phyloP scores from a whole-genome alignment of 225 moss, liverwort and hornwort species.

The Sphagnum tenellum region DNA sequence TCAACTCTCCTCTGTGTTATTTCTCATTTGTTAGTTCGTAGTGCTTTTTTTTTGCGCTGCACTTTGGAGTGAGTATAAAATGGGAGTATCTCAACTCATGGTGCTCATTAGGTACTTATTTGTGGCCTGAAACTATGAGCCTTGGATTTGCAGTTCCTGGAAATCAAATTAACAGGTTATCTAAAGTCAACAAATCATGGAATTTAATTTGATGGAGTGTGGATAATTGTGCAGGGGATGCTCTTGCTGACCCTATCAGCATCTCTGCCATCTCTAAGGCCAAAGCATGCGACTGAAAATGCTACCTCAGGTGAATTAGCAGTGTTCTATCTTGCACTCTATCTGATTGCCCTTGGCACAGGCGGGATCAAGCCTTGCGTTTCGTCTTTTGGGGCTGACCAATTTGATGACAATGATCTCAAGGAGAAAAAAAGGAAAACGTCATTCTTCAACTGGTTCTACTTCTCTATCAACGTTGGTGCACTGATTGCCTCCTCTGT shows the following conservation, averaged over 20 bases:
- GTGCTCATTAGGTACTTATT: no score
- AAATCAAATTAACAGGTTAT: no score
- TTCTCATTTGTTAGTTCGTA: not conserved
- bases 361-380: slow-evolving; percentile 98
- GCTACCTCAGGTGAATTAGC: slow-evolving; percentile 40
- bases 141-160: no score
- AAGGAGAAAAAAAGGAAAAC: slow-evolving; percentile 53
- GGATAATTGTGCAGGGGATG: slow-evolving; percentile 62
- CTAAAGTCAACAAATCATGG: no score
- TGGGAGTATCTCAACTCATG: no score
- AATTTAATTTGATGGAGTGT: no score
- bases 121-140: no score
- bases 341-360: slow-evolving; percentile 79
- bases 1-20: not conserved
- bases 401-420: slow-evolving; percentile 66
- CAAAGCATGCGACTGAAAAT: slow-evolving; percentile 9
- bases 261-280: slow-evolving; percentile 40
- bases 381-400: slow-evolving; percentile 94
- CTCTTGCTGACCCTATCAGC: slow-evolving; percentile 69
- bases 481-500: slow-evolving; percentile 58
- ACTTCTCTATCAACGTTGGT: slow-evolving; percentile 86
- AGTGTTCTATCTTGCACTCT: slow-evolving; percentile 66
- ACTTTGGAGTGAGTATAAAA: no score
- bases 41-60: no score
- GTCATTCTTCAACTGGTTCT: slow-evolving; percentile 98